Evolutionary conservation across 306 rosid genomes (phyloP), one percentile per base, ranked within the genome.

Genomic region (Quercus glauca): DNA sequence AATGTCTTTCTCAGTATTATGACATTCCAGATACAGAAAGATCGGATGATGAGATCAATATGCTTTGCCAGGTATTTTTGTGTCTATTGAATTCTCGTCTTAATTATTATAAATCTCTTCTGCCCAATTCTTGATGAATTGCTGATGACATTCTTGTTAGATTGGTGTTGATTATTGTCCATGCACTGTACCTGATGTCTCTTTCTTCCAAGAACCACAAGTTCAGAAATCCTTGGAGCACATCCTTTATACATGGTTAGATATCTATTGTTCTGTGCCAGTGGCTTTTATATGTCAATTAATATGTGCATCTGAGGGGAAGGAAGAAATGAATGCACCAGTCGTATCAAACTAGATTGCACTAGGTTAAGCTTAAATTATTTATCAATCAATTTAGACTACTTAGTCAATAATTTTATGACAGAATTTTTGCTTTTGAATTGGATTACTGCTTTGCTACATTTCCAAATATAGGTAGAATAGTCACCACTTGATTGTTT

Each of bases 221-320:
- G 94, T 94, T 81, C 97, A 94, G 87, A 94, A 91, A 81, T 94
- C 97, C 69, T 82, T 94, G 86, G 98, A 94, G 88, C 93, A 94
- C 63, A 86, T 94, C 83, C 97, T 94, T 74, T 94, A 92, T 76
- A 87, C 97, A 75, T 92, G 97, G 97, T 94, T 79, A 84, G 78
- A 78, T 59, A 76, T 25, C 26, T 20, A 51, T 82, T 80, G 23
- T 55, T 74, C 58, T 78, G 28, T 70, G 17, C 70, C 71, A 55
- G 79, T 58, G 77, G 31, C 53, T 60, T 71, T 74, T 13, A 5
- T 68, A 23, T 37, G 29, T 19, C 55, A 35, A 33, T 28, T 35
- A 37, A 37, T 49, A 52, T 71, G 58, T 49, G 19, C 37, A 12
- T 79, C n/a, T 17, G 75, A n/a, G 75, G 65, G 23, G 58, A 59